Evolutionary conservation across 257 asterid genomes (phyloP).

Genomic region (Agastache rugosa): DNA sequence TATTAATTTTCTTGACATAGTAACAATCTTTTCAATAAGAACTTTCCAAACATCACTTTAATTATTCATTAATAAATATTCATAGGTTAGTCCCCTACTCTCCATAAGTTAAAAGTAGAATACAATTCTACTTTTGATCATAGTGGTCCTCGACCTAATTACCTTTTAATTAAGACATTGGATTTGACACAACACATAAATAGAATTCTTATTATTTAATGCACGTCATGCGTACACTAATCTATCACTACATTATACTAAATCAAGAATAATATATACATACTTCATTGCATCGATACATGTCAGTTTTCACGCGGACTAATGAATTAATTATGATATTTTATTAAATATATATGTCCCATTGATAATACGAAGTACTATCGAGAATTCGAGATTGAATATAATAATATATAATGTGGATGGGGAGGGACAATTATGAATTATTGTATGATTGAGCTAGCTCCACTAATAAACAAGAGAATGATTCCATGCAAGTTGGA

Average conservation of each 20-base stretch:
- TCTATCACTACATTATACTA: too few species aligned
- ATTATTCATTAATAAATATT: background rate
- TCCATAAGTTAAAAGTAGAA: slow-evolving; percentile 27
- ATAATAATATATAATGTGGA: background rate
- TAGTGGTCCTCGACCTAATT: slow-evolving; percentile 42
- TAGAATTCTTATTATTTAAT: background rate
- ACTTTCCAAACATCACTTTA: slow-evolving; percentile 39
- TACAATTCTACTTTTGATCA: slow-evolving; percentile 33
- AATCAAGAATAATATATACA: background rate
- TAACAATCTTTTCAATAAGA: slow-evolving; percentile 41
- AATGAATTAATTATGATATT: background rate
- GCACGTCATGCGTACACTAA: background rate
- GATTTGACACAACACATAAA: slow-evolving; percentile 18
- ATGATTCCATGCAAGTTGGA: slow-evolving; percentile 51
- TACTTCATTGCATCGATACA: background rate
- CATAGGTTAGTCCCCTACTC: slow-evolving; percentile 36
- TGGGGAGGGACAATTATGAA: background rate
- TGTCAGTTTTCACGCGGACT: background rate
- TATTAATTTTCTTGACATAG: background rate
- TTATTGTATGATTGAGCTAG: slow-evolving; percentile 40
- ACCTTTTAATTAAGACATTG: slow-evolving; percentile 21
- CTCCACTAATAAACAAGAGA: slow-evolving; percentile 42
- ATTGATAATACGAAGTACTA: background rate
- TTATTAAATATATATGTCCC: background rate
- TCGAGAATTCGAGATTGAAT: background rate